These are phyloP conservation scores for Ogataea pini DNA, from an alignment of 805 yeast genomes.

Conservation along the genomic window DNA sequence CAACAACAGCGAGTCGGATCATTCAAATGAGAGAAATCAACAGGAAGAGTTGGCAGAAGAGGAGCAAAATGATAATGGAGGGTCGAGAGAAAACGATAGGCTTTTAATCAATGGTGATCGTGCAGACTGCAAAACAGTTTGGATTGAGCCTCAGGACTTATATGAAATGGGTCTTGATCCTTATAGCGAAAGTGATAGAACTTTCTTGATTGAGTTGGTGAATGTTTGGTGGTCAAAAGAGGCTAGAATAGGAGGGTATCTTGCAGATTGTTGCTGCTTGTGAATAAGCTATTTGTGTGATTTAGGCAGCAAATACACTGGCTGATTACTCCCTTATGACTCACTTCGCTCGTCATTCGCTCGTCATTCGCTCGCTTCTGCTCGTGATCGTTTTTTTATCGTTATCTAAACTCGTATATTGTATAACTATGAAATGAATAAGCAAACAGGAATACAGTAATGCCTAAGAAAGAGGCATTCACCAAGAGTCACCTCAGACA, in stretches of 20 bases:
- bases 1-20: conserved; percentile 32
- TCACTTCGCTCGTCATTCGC: no score
- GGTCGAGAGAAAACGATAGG: conserved; percentile 14
- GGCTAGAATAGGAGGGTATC: conserved; percentile 41
- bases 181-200: conserved; percentile 44
- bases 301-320: no score
- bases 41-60: conserved; percentile 7
- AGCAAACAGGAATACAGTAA: conserved; percentile 3
- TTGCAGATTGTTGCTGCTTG: conserved; percentile 33
- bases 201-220: conserved; percentile 45
- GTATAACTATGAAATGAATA: neutral
- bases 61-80: conserved; percentile 14
- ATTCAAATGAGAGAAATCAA: conserved; percentile 14
- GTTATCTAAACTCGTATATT: neutral
- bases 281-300: no score
- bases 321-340: no score
- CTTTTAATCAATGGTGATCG: conserved; percentile 4
- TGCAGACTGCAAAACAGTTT: conserved; percentile 17
- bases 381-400: no score
- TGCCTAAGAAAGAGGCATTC: neutral
- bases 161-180: conserved; percentile 63
- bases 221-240: conserved; percentile 49
- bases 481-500: neutral
- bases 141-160: conserved; percentile 47
- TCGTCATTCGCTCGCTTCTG: no score